Percentiles rank a stretch among this genome's conserved stretches.
Evolutionary conservation across 306 rosid genomes (phyloP).

Genomic region (Malus sieversii): DNA sequence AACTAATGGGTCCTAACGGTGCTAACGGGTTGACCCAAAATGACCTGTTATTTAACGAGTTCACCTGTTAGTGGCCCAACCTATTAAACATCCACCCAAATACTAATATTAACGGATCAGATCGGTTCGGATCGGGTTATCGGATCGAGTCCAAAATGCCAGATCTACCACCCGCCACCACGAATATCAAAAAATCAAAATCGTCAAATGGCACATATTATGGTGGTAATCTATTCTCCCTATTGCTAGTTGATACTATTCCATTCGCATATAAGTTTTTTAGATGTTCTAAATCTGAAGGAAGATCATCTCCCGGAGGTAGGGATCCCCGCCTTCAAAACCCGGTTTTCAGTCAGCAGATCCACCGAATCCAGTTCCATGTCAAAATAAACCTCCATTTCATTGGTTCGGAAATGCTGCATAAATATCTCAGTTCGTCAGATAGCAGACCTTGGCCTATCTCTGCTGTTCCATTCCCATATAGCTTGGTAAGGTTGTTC

Average conservation of each 20-base stretch:
- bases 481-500: slow-evolving; percentile 30
- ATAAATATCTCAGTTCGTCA: not conserved
- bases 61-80: too few relatives aligned
- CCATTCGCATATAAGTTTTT: not conserved
- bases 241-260: not conserved
- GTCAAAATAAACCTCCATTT: not conserved
- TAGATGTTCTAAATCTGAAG: slow-evolving; percentile 12
- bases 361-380: slow-evolving; percentile 49
- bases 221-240: not conserved
- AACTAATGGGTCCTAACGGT: too few relatives aligned
- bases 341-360: slow-evolving; percentile 57
- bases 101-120: too few relatives aligned
- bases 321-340: slow-evolving; percentile 33
- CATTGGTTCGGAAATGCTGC: not conserved
- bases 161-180: too few relatives aligned
- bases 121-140: too few relatives aligned
- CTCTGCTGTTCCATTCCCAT: slow-evolving; percentile 65
- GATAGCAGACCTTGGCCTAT: slow-evolving; percentile 1
- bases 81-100: too few relatives aligned
- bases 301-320: slow-evolving; percentile 7
- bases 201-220: not conserved
- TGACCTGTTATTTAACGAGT: too few relatives aligned
- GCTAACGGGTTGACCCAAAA: too few relatives aligned
- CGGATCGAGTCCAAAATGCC: too few relatives aligned
- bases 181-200: not conserved